Conservation (phyloP, 257 asterid species). For the Nicotiana obtusifolia region DNA sequence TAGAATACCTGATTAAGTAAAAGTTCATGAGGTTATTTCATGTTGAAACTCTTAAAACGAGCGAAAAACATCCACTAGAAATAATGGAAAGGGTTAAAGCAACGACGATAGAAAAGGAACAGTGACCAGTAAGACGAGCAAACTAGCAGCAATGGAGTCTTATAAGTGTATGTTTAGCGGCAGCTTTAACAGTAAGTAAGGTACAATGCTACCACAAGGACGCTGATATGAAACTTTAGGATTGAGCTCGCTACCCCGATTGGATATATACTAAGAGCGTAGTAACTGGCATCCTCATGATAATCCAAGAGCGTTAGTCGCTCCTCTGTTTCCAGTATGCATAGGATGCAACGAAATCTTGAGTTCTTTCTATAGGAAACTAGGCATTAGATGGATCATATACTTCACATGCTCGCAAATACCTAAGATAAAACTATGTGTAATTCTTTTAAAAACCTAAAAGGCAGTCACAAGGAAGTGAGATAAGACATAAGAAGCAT, state of each 20-base stretch:
- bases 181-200: background rate
- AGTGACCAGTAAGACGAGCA: background rate
- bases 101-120: background rate
- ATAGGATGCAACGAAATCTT: background rate
- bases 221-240: background rate
- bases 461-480: background rate
- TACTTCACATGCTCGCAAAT: background rate
- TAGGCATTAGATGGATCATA: background rate
- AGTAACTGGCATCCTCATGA: background rate
- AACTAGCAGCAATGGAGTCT: background rate
- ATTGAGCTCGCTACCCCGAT: background rate
- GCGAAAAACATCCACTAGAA: background rate
- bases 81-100: background rate
- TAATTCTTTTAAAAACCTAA: background rate
- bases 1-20: constrained; percentile 43
- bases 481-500: background rate
- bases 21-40: background rate
- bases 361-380: background rate
- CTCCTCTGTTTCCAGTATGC: background rate
- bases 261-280: background rate
- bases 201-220: background rate
- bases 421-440: background rate
- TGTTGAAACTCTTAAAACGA: background rate
- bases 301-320: background rate
- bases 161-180: background rate